These are phyloP conservation scores for Xylaria sp. DNA, from an alignment of 2,329 filamentous ascomycete species.

Conservation along the genomic window DNA sequence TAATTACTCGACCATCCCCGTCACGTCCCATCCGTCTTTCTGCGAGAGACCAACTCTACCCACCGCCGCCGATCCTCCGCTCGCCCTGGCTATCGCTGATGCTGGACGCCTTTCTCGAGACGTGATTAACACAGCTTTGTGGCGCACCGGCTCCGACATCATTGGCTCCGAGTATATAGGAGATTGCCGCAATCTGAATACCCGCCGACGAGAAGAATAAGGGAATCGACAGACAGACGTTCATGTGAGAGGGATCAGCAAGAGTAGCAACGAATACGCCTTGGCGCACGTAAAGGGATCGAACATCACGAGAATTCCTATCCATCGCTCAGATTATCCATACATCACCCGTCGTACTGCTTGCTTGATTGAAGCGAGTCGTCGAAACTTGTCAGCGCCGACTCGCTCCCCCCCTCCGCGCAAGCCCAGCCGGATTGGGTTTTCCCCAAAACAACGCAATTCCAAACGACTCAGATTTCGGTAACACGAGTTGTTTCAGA, in stretches of 20 bases:
- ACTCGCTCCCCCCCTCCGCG: slow-evolving; percentile 2
- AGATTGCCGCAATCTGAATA: slow-evolving; percentile 15
- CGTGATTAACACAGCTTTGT: slow-evolving; percentile 17
- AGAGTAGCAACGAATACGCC: neutral
- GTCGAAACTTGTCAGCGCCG: neutral
- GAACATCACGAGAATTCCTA: neutral
- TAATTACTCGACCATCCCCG: slow-evolving; percentile 26
- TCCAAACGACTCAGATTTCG: neutral
- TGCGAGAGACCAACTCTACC: slow-evolving; percentile 24
- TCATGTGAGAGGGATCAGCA: neutral
- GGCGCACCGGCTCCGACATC: slow-evolving; percentile 11
- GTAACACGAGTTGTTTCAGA: neutral
- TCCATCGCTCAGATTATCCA: no score
- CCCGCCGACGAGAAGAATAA: neutral
- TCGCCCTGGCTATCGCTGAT: slow-evolving; percentile 3
- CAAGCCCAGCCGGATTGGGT: slow-evolving; percentile 23
- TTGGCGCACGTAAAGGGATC: neutral
- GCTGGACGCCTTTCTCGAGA: slow-evolving; percentile 16
- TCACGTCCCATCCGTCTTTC: slow-evolving; percentile 22
- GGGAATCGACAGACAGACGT: slow-evolving; percentile 1
- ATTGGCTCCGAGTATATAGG: slow-evolving; percentile 14
- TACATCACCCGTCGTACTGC: no score
- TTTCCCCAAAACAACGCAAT: slow-evolving; percentile 25
- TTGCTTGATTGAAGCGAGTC: slow-evolving; percentile 3
- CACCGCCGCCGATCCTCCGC: slow-evolving; percentile 21